Base-by-base conservation (phyloP, 2,329 filamentous ascomycete species). In the Oidium heveae region DNA sequence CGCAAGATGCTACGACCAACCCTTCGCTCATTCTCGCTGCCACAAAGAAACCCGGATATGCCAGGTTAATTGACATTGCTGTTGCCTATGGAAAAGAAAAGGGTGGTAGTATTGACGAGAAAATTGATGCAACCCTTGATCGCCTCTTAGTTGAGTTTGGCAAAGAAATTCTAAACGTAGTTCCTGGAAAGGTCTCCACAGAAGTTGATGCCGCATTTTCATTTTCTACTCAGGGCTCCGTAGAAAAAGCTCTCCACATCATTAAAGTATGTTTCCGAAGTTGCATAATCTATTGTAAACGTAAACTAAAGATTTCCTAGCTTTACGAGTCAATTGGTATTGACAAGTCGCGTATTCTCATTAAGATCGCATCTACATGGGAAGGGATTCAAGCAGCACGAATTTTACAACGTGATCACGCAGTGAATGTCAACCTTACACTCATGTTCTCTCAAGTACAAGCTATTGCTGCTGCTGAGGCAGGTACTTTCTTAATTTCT, bases 1-100 rank as follows among this genome's bases (percentile, higher is more conserved):
- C 91, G 61, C 88, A 98, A 77, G 91, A 98, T 85, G 91, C 91
- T 67, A 98, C 91, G 70, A 98, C 91, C 75, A 98, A 98, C 81
- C 91, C 91, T 57, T 96, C 91, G 60, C 78, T 98, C 69, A 96
- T 98, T 72, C 84, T 98, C 68, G 89, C 88, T 63, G 91, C 91
- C 60, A 88, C 91, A 68, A 96, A 98, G 79, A 96, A 96, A 80
- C 68, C 85, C 68, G 88, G 95, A 72, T 96, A 96, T 71, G 86
- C 85, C 66, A 82, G 82, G 70, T 74, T 96, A 67, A 93, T 95
- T 64, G 88, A 96, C 67, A 72, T 74, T 56, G 87, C 89, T 63
- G 75, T 95, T 63, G 76, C 43, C 8, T 39, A 74, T 60, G 89
- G 85, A 72, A 96, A 95, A 82, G 66, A 74, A 63, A 72, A 81